Base-by-base conservation (phyloP, 2,329 filamentous ascomycete species). In the Aureobasidium mangrovei region DNA sequence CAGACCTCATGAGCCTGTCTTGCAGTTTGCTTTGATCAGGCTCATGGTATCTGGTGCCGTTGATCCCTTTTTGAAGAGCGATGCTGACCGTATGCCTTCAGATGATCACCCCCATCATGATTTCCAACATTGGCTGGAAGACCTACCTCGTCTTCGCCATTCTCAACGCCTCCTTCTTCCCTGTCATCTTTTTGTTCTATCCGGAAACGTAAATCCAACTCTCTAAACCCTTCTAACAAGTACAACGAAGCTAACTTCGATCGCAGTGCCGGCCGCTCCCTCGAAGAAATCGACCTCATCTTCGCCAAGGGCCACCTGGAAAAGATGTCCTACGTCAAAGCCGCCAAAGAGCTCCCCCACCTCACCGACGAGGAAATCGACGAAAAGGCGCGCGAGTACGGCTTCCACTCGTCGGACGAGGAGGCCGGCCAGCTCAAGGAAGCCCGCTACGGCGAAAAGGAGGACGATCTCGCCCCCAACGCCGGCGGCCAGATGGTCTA, bases 131-230 rank as follows among this genome's bases (percentile, higher is more conserved):
- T 3, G 62, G 69, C 12, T 78, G 74, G 73, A 73, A 72, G 57
- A 71, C 70, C 0, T 78, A 78, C 58, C 62, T 78, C 1, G 76
- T 77, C 58, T 78, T 76, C 62, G 73, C 72, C 63, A 39, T 48
- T 40, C 71, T 80, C 56, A 79, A 79, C 68, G 74, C 69, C 7
- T 58, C 66, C 39, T 78, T 77, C 67, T 71, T 79, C 36, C 76
- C 76, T 12, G 72, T 78, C 66, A 43, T 88, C 4, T 86, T 77
- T 47, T 57, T 65, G 48, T 77, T 79, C 69, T 79, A 79, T 64
- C 73, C 74, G 0, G 75, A 77, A 64, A 77, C 74, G 32, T 35
- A 35, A 7, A 10, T 35, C 10, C 2, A 7, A 7, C 32, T 35
- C 10, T 35, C 10, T 7, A 7, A 7, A 35, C 32, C 32, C 6